Evolutionary conservation across 148 eudicot species (phyloP), one percentile per base, ranked within the genome.

Genomic region (Nyssa sinensis): DNA sequence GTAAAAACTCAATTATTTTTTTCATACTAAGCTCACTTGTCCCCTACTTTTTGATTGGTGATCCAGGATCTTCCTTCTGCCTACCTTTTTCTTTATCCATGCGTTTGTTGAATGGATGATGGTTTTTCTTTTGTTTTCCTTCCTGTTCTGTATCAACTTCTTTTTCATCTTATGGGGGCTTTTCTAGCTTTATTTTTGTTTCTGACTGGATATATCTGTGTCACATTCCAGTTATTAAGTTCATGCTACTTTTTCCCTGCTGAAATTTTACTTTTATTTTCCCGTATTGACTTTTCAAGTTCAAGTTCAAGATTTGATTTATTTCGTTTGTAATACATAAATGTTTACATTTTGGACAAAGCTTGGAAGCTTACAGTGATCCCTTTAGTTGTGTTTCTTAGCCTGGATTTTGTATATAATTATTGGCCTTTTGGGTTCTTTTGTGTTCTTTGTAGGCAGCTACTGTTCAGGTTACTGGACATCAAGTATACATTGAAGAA

Each of bases 401-500:
- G 21, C 13, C 21, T 34, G 39, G 23, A 66, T n/a, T 39, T 28
- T 55, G 59, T n/a, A 55, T 55, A 23, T n/a, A n/a, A n/a, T n/a
- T n/a, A 25, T n/a, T 33, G 74, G 49, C 57, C 39, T 60, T n/a
- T 72, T 33, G 61, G 30, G 23, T 35, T n/a, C n/a, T n/a, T n/a
- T n/a, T n/a, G n/a, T n/a, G n/a, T n/a, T 67, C 63, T 81, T 64
- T 86, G 71, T 67, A 93, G 98, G 93, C 96, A 51, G 84, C 86
- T 25, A 78, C 86, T 5, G 90, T 90, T 73, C 83, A 90, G 81
- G 79, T 93, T 78, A 89, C 84, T 60, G 92, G 88, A 77, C 84
- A 88, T 41, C 87, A 87, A 78, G 87, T 87, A 69, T 87, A 81
- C 82, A 89, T 90, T 44, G 98, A 93, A 81, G 98, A 84, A 74